These are phyloP conservation scores for Pyrenula massariospora DNA, from an alignment of 495 filamentous ascomycete species.

Conservation along the genomic window DNA sequence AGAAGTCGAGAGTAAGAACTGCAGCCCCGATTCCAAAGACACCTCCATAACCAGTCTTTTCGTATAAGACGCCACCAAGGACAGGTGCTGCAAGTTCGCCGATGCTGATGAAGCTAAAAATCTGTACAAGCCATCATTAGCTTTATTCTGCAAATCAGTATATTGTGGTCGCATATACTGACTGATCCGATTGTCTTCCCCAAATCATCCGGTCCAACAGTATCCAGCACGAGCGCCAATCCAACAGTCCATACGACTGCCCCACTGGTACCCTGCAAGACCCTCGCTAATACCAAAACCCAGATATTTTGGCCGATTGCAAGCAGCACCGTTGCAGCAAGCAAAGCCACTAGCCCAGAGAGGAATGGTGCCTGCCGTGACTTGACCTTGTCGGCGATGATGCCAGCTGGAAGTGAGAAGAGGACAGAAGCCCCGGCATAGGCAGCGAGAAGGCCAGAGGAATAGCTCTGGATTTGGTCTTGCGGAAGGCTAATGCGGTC, in stretches of 20 bases:
- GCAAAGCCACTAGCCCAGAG: constrained; percentile 40
- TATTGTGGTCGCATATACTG: no score
- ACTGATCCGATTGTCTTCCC: constrained; percentile 41
- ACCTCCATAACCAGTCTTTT: constrained; percentile 43
- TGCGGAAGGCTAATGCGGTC: constrained; percentile 39
- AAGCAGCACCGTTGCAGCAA: constrained; percentile 45
- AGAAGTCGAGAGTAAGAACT: constrained; percentile 46
- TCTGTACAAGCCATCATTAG: constrained; percentile 11
- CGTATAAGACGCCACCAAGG: constrained; percentile 50
- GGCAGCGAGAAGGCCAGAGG: constrained; percentile 42
- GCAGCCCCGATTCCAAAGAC: constrained; percentile 49
- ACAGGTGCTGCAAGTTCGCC: constrained; percentile 41
- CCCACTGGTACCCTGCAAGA: constrained; percentile 50
- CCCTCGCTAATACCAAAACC: constrained; percentile 40
- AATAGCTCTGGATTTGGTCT: constrained; percentile 35
- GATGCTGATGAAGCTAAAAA: constrained; percentile 40
- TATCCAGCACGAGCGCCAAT: constrained; percentile 46
- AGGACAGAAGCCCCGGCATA: constrained; percentile 48
- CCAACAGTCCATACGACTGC: constrained; percentile 56
- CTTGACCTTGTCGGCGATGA: constrained; percentile 39
- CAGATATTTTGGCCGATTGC: constrained; percentile 36
- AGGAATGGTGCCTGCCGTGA: constrained; percentile 44
- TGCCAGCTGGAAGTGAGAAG: constrained; percentile 42
- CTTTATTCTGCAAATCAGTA: no score
- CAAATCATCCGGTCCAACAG: constrained; percentile 42